A percentile compares a stretch with the other conserved stretches of the same genome.
phyloP scores from a whole-genome alignment of 306 rosid species.

The Vigna nakashimae region DNA sequence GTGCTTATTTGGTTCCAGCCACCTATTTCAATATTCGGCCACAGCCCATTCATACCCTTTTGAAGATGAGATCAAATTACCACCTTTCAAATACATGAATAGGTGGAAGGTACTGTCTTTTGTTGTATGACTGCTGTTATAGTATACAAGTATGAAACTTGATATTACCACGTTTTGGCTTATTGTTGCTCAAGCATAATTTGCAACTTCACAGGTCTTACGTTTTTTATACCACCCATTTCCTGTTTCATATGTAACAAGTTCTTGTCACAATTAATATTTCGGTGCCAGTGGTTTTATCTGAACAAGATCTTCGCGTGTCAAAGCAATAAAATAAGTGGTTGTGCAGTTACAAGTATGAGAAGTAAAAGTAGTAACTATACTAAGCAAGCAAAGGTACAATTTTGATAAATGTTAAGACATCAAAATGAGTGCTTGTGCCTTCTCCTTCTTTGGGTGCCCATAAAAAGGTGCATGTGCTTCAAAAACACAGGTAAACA shows the following conservation, averaged over 20 bases:
- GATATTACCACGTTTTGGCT: conserved; percentile 11
- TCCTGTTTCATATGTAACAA: not conserved
- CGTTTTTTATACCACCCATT: not conserved
- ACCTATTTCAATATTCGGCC: conserved; percentile 69
- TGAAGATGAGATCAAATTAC: conserved; percentile 39
- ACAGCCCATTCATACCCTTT: conserved; percentile 52
- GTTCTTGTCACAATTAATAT: not conserved
- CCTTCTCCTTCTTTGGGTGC: not conserved
- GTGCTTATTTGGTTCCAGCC: conserved; percentile 68
- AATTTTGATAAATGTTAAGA: too few relatives aligned
- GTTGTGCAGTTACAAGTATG: not conserved
- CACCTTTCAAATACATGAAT: conserved; percentile 35
- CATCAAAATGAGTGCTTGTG: not conserved
- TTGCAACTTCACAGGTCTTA: not conserved
- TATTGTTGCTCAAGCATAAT: not conserved
- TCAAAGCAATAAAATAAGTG: conserved; percentile 1
- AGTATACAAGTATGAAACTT: conserved; percentile 37
- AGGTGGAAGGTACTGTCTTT: not conserved
- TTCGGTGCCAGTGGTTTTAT: not conserved
- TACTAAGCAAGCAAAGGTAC: not conserved
- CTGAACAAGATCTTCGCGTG: not conserved
- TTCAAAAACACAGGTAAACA: too few relatives aligned
- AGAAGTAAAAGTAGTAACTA: not conserved
- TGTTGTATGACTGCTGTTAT: conserved; percentile 23
- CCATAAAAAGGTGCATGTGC: not conserved